Percentiles rank a stretch among this genome's conserved stretches.
These are phyloP conservation scores for Elaeis guineensis DNA, from an alignment of 176 grass and related monocot species.

Conservation along the genomic window DNA sequence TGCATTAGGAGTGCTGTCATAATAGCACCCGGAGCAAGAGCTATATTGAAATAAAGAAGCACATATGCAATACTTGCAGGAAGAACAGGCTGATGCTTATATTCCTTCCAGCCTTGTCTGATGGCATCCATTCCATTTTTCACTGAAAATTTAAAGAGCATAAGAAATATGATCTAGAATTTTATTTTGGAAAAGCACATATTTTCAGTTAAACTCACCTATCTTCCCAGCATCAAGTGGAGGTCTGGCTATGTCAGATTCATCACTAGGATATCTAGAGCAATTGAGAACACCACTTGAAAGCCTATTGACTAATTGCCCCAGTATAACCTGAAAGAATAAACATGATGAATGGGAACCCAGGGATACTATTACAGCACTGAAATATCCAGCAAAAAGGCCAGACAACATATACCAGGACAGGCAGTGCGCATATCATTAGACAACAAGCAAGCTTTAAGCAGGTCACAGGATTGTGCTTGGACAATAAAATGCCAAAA, in stretches of 20 bases:
- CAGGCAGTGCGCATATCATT: conserved; percentile 73
- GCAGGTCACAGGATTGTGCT: conserved; percentile 68
- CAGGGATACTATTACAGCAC: conserved; percentile 2
- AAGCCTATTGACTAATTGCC: conserved; percentile 77
- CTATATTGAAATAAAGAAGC: conserved; percentile 88
- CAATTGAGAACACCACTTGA: conserved; percentile 69
- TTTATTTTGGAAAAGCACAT: no score
- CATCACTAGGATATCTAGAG: conserved; percentile 43
- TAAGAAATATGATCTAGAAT: conserved; percentile 1
- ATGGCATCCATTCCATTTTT: conserved; percentile 67
- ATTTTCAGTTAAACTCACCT: conserved; percentile 27
- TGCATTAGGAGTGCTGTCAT: conserved; percentile 93
- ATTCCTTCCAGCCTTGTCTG: conserved; percentile 86
- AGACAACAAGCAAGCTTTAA: conserved; percentile 72
- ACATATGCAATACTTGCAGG: conserved; percentile 89
- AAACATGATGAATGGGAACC: conserved; percentile 13
- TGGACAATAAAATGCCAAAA: conserved; percentile 87
- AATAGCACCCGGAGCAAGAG: conserved; percentile 87
- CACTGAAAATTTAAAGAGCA: conserved; percentile 41
- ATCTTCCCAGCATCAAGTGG: conserved; percentile 55
- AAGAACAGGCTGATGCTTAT: conserved; percentile 84
- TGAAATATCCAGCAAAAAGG: conserved; percentile 15
- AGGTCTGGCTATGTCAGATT: conserved; percentile 44
- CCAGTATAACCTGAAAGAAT: conserved; percentile 69
- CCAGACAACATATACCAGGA: conserved; percentile 50